Conservation (phyloP, 1,139 yeast species). For the Pichia sp. region DNA sequence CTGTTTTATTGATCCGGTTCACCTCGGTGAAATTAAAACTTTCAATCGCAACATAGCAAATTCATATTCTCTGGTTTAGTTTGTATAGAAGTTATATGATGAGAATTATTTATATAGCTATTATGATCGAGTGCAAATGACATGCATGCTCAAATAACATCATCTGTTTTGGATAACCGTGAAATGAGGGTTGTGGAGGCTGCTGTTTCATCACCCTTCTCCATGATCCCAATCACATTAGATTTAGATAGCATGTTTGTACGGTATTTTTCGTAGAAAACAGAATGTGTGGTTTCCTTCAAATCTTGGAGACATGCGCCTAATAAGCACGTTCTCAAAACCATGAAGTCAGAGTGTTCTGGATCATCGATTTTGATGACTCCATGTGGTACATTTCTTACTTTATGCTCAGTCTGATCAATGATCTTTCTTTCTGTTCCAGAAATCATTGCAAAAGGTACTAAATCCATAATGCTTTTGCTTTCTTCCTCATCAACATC, state of each 20-base stretch:
- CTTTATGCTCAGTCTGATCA: conserved; percentile 49
- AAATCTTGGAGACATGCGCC: conserved; percentile 94
- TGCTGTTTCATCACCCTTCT: background rate
- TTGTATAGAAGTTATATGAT: background rate
- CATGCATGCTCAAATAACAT: background rate
- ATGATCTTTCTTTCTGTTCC: conserved; percentile 72
- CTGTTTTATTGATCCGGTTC: no score
- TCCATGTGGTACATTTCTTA: conserved; percentile 86
- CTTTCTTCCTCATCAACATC: conserved; percentile 35
- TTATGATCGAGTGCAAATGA: background rate
- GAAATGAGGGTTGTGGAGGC: background rate
- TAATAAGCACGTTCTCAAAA: conserved; percentile 83
- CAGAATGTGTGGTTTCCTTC: conserved; percentile 81
- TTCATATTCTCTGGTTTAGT: background rate
- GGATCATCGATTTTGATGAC: conserved; percentile 85
- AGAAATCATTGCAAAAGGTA: conserved; percentile 93
- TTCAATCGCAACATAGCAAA: background rate
- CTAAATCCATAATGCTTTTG: conserved; percentile 35
- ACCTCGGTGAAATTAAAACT: background rate
- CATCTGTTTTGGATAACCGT: conserved; percentile 3
- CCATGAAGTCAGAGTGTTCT: conserved; percentile 86
- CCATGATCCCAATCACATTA: conserved; percentile 9
- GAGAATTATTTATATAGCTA: background rate
- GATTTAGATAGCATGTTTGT: conserved; percentile 45
- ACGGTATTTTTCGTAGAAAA: conserved; percentile 80